Conservation (phyloP, 2,329 filamentous ascomycete genomes). For the Sporothrix pseudoabietina region DNA sequence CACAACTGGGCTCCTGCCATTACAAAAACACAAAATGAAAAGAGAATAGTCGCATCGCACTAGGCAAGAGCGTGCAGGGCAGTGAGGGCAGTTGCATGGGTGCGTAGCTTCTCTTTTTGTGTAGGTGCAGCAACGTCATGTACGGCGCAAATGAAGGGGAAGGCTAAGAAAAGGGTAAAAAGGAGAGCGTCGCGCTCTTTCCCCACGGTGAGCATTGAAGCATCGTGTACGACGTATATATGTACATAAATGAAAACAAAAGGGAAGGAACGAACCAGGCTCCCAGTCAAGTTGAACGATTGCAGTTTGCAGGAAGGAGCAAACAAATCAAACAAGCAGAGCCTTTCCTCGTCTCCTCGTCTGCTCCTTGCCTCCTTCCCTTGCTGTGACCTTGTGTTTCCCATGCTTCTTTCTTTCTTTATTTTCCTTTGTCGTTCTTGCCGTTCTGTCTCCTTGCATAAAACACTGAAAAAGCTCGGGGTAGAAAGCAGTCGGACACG, state of each 20-base stretch:
- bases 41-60: background rate
- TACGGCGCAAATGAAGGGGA: conserved; percentile 12
- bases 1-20: background rate
- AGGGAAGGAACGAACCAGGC: background rate
- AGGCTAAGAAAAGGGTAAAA: conserved; percentile 2
- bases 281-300: background rate
- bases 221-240: background rate
- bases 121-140: conserved; percentile 21
- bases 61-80: conserved; percentile 15
- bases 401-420: conserved; percentile 11
- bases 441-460: background rate
- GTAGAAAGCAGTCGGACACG: background rate
- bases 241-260: background rate
- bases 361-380: background rate
- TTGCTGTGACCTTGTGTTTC: background rate
- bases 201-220: background rate
- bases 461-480: background rate
- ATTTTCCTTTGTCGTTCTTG: background rate
- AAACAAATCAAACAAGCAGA: background rate
- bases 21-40: background rate
- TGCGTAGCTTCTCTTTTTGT: conserved; percentile 19
- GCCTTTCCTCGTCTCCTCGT: background rate
- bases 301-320: conserved; percentile 16
- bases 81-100: background rate
- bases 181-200: background rate